phyloP scores from a whole-genome alignment of 2,329 filamentous ascomycete genomes.

The Colletotrichum coccodes region DNA sequence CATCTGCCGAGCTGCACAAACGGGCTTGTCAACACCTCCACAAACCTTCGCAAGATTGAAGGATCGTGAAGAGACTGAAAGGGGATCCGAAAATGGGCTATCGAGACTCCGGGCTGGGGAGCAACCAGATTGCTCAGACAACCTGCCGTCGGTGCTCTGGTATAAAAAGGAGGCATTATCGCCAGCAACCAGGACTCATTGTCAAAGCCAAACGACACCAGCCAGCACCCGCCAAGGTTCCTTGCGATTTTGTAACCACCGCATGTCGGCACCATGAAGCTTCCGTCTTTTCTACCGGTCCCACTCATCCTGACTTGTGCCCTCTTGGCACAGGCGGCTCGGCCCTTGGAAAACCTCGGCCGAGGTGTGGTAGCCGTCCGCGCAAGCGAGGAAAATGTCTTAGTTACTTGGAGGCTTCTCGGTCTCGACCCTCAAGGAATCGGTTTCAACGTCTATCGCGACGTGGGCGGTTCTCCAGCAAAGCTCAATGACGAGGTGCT shows the following conservation, averaged over 20 bases:
- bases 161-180: no score
- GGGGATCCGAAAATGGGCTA: background rate
- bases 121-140: no score
- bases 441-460: constrained; percentile 37
- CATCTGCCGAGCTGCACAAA: background rate
- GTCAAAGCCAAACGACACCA: no score
- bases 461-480: background rate
- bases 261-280: background rate
- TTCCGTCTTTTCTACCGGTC: fast-evolving
- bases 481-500: constrained; percentile 33
- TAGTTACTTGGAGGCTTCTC: constrained; percentile 36
- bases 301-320: background rate
- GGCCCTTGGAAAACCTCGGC: constrained; percentile 35
- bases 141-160: no score
- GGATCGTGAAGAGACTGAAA: no score
- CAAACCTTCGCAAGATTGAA: background rate
- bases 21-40: background rate
- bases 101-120: background rate
- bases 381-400: constrained; percentile 28
- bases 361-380: constrained; percentile 37
- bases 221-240: background rate
- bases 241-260: background rate
- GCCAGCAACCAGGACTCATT: no score
- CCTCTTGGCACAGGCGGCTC: background rate
- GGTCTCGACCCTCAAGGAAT: constrained; percentile 36